Conservation (phyloP, 805 yeast genomes). For the Spathaspora sp. region DNA sequence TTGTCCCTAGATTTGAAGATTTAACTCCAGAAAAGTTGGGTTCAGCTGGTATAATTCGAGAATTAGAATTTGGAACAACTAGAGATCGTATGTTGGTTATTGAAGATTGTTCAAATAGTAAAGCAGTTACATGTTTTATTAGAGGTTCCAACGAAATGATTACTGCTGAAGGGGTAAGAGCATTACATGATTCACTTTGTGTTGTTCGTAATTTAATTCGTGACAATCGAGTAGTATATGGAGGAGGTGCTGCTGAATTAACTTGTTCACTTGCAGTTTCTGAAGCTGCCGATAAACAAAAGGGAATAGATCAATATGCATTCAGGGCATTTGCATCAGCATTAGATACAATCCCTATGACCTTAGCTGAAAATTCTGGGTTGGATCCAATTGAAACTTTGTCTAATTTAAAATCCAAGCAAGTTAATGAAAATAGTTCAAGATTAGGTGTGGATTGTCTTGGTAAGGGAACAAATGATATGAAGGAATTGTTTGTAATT, state of each 20-base stretch:
- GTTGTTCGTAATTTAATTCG: conserved; percentile 93
- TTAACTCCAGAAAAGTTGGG: conserved; percentile 80
- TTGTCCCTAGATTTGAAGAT: conserved; percentile 96
- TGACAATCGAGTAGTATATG: conserved; percentile 94
- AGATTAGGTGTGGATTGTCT: conserved; percentile 91
- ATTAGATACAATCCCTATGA: conserved; percentile 87
- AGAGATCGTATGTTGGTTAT: conserved; percentile 93
- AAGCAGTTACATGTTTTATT: conserved; percentile 88
- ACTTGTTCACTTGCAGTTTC: conserved; percentile 88
- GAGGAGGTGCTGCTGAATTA: conserved; percentile 98
- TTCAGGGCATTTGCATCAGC: conserved; percentile 93
- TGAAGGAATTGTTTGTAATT: conserved; percentile 91
- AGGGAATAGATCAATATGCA: conserved; percentile 96
- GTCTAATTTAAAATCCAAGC: conserved; percentile 78
- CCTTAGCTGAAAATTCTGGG: conserved; percentile 96
- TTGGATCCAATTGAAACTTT: conserved; percentile 89
- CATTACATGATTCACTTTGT: conserved; percentile 93
- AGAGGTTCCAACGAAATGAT: conserved; percentile 98
- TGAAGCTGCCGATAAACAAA: conserved; percentile 87
- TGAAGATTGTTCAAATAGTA: conserved; percentile 81
- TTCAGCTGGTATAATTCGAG: conserved; percentile 77
- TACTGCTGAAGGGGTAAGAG: conserved; percentile 94
- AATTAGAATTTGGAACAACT: conserved; percentile 93
- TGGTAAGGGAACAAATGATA: conserved; percentile 82
- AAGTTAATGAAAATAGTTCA: conserved; percentile 66